These are phyloP conservation scores for Orbilia brochopaga DNA, from an alignment of 2,329 filamentous ascomycete species.

Conservation along the genomic window DNA sequence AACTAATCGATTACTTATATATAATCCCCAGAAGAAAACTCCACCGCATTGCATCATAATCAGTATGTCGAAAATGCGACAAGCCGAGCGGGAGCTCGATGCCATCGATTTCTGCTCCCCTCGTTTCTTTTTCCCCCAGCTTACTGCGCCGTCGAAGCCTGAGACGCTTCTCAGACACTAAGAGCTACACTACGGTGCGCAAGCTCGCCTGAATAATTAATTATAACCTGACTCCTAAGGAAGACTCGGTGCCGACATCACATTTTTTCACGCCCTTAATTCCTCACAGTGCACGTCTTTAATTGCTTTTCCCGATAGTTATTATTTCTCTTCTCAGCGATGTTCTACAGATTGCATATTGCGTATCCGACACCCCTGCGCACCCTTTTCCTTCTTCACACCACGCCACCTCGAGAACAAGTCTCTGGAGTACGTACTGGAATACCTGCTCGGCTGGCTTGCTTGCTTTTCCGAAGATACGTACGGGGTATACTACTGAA, in stretches of 20 bases:
- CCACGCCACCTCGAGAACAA: conserved; percentile 12
- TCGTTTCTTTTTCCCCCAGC: conserved; percentile 18
- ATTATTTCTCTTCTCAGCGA: conserved; percentile 8
- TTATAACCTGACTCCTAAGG: background rate
- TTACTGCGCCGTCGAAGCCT: conserved; percentile 11
- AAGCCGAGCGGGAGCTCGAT: conserved; percentile 31
- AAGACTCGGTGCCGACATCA: conserved; percentile 18
- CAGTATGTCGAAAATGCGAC: conserved; percentile 42
- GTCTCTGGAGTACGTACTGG: background rate
- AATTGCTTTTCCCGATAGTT: background rate
- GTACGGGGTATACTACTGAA: too few relatives aligned
- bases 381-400: conserved; percentile 38
- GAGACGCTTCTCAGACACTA: conserved; percentile 50
- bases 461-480: conserved; percentile 40
- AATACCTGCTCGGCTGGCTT: conserved; percentile 15
- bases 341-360: conserved; percentile 52
- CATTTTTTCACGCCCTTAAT: conserved; percentile 20
- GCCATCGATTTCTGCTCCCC: conserved; percentile 25
- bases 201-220: too few relatives aligned
- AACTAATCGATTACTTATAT: too few relatives aligned
- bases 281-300: background rate
- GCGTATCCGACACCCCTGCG: conserved; percentile 48
- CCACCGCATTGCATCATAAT: conserved; percentile 45
- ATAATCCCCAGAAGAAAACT: too few relatives aligned
- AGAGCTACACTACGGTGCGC: background rate